Percentiles rank a stretch among this genome's conserved stretches.
These are phyloP conservation scores for Ogataea nitratoaversa DNA, from an alignment of 805 yeast genomes.

Conservation along the genomic window DNA sequence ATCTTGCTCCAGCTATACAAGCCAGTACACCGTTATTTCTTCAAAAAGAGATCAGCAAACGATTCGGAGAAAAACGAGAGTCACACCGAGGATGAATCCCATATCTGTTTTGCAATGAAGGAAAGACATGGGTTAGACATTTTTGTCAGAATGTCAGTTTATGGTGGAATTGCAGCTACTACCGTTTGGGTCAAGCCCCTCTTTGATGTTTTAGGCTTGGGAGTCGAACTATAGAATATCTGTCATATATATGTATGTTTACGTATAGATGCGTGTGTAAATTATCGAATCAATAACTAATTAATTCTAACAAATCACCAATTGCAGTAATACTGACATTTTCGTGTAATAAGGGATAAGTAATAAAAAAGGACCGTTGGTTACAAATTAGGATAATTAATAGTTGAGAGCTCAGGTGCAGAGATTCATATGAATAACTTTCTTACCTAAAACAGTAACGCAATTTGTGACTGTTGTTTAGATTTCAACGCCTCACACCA, in stretches of 20 bases:
- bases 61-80: no score
- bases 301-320: no score
- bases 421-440: no score
- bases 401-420: no score
- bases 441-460: no score
- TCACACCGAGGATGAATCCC: slow-evolving; percentile 2
- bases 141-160: slow-evolving; percentile 70
- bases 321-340: no score
- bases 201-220: slow-evolving; percentile 17
- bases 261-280: not conserved
- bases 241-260: not conserved
- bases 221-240: slow-evolving; percentile 1
- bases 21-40: slow-evolving; percentile 42
- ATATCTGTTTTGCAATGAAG: slow-evolving; percentile 45
- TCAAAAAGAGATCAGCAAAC: slow-evolving; percentile 4
- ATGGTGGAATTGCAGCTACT: slow-evolving; percentile 70
- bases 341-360: no score
- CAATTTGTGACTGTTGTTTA: no score
- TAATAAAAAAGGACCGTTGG: no score
- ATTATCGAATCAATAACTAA: not conserved
- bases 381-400: no score
- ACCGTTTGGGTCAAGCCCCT: slow-evolving; percentile 34
- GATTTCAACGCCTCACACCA: no score
- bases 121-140: slow-evolving; percentile 73
- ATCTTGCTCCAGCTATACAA: slow-evolving; percentile 52